Evolutionary conservation across 1,139 yeast genomes (phyloP), one percentile per base, ranked within the genome.

Genomic region (Yamadazyma trypodendri): DNA sequence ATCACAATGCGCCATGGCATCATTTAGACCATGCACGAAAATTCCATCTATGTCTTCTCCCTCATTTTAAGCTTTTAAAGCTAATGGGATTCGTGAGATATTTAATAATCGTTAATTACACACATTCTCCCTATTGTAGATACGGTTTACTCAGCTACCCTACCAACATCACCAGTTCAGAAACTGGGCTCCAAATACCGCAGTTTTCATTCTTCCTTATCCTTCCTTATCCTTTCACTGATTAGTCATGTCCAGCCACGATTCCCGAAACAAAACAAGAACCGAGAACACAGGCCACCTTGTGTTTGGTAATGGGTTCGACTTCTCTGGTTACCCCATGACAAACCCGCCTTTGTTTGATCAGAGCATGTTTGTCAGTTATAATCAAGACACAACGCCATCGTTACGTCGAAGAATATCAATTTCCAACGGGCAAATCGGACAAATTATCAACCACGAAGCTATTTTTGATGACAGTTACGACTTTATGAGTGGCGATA

Each of bases 361-460:
- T 52, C 70, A 75, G 31, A 68, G 79, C 3, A 61, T 75, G 63
- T 63, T 66, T 49, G 56, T 72, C 20, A 59, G 73, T 36, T 69
- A 58, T 51, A 54, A 54, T 40, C 63, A 48, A 39, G 73, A 72
- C 28, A 76, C 77, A 0, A 58, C 59, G 10, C 71, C 68, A 6
- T 64, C 83, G 41, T 30, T 42, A n/a, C 68, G 89, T 53, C 65
- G 90, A 50, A 60, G 77, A 46, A 77, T 84, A 5, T 83, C 90
- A 31, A 83, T 84, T 35, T 81, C 89, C 11, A 83, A 83, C 58
- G 92, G 92, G 49, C 92, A 83, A 54, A 83, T 84, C 48, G 84
- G 87, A 32, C 90, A 84, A 54, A 75, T 79, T 28, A 65, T 78
- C 25, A 70, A 59, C 50, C 75, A 71, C 45, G 76, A 71, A 41